Base-by-base conservation (phyloP, 2,329 filamentous ascomycete genomes). In the Elsinoe perseae region DNA sequence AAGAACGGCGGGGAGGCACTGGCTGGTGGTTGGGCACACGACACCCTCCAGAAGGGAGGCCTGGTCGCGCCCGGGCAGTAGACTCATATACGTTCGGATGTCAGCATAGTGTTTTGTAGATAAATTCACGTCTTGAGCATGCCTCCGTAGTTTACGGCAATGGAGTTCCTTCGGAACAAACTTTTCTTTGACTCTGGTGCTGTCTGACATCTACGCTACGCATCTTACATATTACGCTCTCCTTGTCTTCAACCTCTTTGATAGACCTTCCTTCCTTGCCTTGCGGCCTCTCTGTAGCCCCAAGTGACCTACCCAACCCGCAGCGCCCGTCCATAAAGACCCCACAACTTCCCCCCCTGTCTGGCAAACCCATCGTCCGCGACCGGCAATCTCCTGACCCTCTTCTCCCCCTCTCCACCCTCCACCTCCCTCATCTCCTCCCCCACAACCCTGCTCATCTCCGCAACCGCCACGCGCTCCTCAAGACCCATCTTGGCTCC, bases 41-140 rank as follows among this genome's bases (percentile, higher is more conserved):
- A 88, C 70, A 77, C 89, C 58, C 78, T 74, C 67, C 81, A 83
- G 69, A 82, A 92, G 75, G 93, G 92, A 64, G 85, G 87, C 73
- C 77, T 97, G 63, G 80, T 96, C 69, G 82, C 91, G 56, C 93
- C 93, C 40, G 93, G 93, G 62, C 89, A 95, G 81, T 96, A 89
- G 54, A 62, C 23, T 27, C 14, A 16, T 34, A 10, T 9, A 9
- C 3, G 3, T 16, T 48, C 7, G 43, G 12, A 23, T 20, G 21
- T 3, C 14, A 28, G 48, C 48, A 52, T 52, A 32, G 25, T 34
- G 2, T 16, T 32, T 20, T 52, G 48, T 52, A 52, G 48, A 52
- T 52, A 52, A 34, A 34, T 38, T 32, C 16, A 44, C 21, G 40
- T 44, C 18, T 12, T 44, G 40, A 44, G 40, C 20, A 44, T 44